Evolutionary conservation across 129 eudicot species (phyloP), one percentile per base, ranked within the genome.

Genomic region (Centrapalus pauciflorus): DNA sequence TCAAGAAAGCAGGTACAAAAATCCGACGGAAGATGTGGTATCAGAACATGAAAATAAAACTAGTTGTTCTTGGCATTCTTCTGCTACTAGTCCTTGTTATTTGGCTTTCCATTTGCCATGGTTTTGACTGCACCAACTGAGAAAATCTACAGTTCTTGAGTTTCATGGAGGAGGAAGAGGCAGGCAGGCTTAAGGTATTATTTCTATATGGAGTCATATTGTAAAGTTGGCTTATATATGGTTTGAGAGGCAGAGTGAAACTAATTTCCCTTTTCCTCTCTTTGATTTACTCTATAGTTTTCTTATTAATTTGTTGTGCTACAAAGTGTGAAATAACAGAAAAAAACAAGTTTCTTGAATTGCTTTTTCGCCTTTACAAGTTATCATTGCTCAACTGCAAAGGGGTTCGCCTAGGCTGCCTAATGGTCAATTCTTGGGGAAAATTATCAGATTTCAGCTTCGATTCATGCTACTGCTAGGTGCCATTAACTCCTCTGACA

Each of bases 11-110:
- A 0, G 95, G 95, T 26, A 76, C 82, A n/a, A 77, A 90, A 73
- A 75, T 90, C 32, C 63, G 80, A 54, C 67, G 97, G 66, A 87
- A 90, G 48, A 84, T 90, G 97, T 90, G 97, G 97, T 90, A 86
- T 51, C 91, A 90, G 24, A 86, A 90, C 66, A 85, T 87, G 94
- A 90, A 90, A 74, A 83, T 90, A 82, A 90, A 90, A 79, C 59
- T 90, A 69, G 87, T 90, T 24, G 92, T 90, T 69, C 79, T 87
- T 49, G 96, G 97, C 23, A 87, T 90, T 33, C 71, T 90, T 55
- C 49, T 90, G 51, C 73, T 90, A 55, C 73, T 90, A 64, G 84
- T 77, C 46, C 82, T 90, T 67, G 45, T 90, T 25, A 84, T 90
- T 63, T 87, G 95, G 95, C 84, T 87, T 28, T 90, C 97, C 4